Percentiles rank a stretch among this genome's conserved stretches.
Evolutionary conservation across 441 rosid genomes (phyloP).

Genomic region (Adansonia grandidieri): DNA sequence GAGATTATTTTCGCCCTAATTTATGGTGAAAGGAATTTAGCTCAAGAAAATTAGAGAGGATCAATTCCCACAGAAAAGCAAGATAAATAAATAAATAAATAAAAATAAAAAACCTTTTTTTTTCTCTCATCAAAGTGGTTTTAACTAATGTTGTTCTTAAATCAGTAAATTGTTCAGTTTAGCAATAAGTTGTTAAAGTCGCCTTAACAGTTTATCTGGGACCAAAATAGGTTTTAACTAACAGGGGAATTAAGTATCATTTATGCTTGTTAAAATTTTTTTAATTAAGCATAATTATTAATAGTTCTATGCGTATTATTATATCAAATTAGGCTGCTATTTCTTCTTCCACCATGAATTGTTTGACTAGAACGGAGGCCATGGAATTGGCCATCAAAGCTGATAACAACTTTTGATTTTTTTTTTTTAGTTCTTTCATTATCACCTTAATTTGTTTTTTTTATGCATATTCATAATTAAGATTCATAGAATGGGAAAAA

Average conservation of each 20-base stretch:
- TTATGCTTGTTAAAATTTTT: background rate
- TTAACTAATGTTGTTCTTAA: conserved; percentile 1
- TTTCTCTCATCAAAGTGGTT: background rate
- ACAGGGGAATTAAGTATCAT: background rate
- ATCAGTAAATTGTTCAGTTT: conserved; percentile 14
- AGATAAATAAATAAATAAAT: background rate
- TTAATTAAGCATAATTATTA: background rate
- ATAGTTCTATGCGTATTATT: background rate
- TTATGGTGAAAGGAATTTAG: background rate
- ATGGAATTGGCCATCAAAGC: background rate
- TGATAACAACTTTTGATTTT: too few species aligned
- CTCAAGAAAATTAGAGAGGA: background rate
- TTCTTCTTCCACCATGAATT: background rate
- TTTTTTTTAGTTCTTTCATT: too few species aligned
- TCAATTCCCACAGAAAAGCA: background rate
- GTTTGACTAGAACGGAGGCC: background rate
- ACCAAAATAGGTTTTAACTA: background rate
- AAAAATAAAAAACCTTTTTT: background rate
- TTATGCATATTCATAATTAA: background rate
- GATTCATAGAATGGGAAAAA: background rate
- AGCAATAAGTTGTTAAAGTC: conserved; percentile 19
- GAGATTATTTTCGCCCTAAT: background rate
- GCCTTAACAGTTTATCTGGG: background rate
- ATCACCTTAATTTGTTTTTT: background rate
- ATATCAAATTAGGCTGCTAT: background rate